Base-by-base conservation (phyloP, 2,329 filamentous ascomycete genomes). In the Saccharata proteae region DNA sequence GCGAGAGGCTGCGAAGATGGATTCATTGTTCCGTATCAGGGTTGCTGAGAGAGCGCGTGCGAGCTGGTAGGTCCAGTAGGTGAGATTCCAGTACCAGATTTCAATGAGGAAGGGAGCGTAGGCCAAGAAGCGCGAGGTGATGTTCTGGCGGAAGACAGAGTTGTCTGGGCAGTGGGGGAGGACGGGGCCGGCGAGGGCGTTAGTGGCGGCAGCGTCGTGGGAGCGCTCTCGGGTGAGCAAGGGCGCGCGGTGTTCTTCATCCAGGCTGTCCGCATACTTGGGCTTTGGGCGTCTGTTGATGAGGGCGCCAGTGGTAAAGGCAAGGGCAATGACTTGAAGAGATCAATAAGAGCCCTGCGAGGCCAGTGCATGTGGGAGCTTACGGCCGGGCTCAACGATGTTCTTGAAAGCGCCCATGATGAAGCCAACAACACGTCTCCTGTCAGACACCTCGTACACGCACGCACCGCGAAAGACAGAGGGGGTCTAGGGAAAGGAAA, bases 1-100 rank as follows among this genome's bases (percentile, higher is more conserved):
- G 22, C 52, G 46, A 4, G 62, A 60, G 2, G 38, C 43, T 13
- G 47, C 38, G 39, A 62, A 62, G 31, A 61, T 43, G 18, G 48
- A 34, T 9, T 57, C 41, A 37, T 62, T 51, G 27, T 51, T 48
- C 22, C 49, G 48, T 26, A 65, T 65, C 25, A 51, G 37, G 30
- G 52, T 44, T 9, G 61, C 62, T 2, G 61, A 61, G 15, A 58
- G 30, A 8, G 62, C 62, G 12, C 61, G 56, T 14, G 61, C 43
- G 4, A 57, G 52, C 43, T 65, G 62, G 29, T 65, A 65, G 16
- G 40, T 55, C 48, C 47, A 49, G 37, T 52, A 52, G 16, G 39
- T 49, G 10, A 54, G 38, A 16, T 46, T 30, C 49, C 48, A 54
- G 35, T 52, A 53, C 42, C 43, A 45, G 18, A 55, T 52, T 32